Percentiles rank a stretch among this genome's conserved stretches.
Conservation (phyloP, 257 asterid genomes). For the Hygrophila difformis region DNA sequence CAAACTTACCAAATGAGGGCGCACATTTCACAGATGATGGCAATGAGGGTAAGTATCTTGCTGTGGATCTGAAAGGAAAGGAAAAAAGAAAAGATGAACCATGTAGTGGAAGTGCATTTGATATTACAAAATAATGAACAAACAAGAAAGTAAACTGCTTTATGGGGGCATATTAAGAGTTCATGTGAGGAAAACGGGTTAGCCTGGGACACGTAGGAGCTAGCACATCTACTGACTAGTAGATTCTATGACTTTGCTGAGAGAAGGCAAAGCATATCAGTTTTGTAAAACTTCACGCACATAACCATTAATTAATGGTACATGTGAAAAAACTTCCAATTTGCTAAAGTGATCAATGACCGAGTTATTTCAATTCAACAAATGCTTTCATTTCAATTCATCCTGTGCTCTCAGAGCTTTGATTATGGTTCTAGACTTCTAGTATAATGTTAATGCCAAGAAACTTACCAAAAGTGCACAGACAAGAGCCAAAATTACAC, state of each 20-base stretch:
- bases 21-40: slow-evolving; percentile 75
- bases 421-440: no score
- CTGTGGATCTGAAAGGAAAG: slow-evolving; percentile 70
- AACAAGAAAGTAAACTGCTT: no score
- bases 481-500: slow-evolving; percentile 73
- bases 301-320: no score
- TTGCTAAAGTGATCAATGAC: not conserved
- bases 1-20: slow-evolving; percentile 81
- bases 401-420: no score
- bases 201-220: no score
- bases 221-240: no score
- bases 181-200: no score
- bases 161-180: no score
- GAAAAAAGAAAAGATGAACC: slow-evolving; percentile 9
- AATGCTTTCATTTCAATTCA: not conserved
- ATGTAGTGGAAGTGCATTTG: not conserved
- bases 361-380: not conserved
- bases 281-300: no score
- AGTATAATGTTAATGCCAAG: not conserved
- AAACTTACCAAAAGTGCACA: slow-evolving; percentile 85
- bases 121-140: not conserved
- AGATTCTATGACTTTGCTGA: no score
- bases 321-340: not conserved
- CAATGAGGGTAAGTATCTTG: slow-evolving; percentile 72
- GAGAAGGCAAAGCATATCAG: no score